Base-by-base conservation (phyloP, 1,284 basidiomycete genomes). In the Stereum hirsutum region DNA sequence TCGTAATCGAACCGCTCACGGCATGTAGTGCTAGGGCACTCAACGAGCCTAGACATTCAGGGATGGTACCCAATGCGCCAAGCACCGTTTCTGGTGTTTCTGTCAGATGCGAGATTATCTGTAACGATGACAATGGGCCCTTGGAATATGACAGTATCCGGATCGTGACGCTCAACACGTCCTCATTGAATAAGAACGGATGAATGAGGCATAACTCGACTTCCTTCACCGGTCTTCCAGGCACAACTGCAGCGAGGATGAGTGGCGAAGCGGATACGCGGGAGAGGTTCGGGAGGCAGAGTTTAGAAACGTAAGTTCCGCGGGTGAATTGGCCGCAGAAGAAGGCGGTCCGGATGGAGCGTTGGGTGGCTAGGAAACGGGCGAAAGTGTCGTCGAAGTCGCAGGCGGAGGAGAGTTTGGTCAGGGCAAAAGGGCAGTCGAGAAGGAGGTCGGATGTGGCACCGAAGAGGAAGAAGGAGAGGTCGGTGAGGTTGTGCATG, bases 201-300 rank as follows among this genome's bases (percentile, higher is more conserved):
- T 57, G 51, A 24, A 54, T 39, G 24, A 58, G 46, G 32, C 55
- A 58, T 21, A 57, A 43, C 38, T 58, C 56, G 7, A 57, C 52
- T 30, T 55, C 53, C 23, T 42, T 39, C 14, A 57, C 48, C 20
- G 50, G 43, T 30, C 56, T 44, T 21, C 46, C 49, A 0, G 56
- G 56, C 19, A 57, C 50, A 7, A 55, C 47, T n/a, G 45, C 40
- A 3, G 56, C 50, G 8, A 57, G 41, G 24, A 57, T 52, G 19
- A 51, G 48, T 14, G 56, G 55, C 6, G 53, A 50, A 0, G 53
- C 54, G 23, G 56, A 56, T 24, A 57, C 41, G 10, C 54, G 53
- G 23, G 47, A 43, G n/a, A 58, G 43, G 11, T 47, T 50, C 24
- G 45, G 52, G 12, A 57, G 42, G 17, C 51, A 43, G 12, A 39